phyloP scores from a whole-genome alignment of 345 rosid species.

The Brassica rapa region DNA sequence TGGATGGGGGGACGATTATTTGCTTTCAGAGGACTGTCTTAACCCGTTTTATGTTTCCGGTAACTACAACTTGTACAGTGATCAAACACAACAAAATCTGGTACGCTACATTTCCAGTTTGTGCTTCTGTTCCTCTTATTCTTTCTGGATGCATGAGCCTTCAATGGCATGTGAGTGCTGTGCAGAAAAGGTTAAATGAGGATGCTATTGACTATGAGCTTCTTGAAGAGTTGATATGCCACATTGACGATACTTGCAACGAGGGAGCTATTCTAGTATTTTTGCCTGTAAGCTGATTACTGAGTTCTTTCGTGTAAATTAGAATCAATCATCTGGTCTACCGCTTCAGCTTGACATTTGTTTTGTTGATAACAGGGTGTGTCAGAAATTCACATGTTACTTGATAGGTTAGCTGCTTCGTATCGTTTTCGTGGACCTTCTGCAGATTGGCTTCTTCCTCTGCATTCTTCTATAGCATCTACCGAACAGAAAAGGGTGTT shows the following conservation, averaged over 20 bases:
- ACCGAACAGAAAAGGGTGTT: conserved; percentile 76
- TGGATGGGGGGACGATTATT: conserved; percentile 86
- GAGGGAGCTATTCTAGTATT: conserved; percentile 85
- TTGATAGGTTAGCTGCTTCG: conserved; percentile 76
- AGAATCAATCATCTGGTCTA: conserved; percentile 3
- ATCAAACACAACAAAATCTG: conserved; percentile 74
- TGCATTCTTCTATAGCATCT: conserved; percentile 85
- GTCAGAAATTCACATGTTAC: conserved; percentile 68
- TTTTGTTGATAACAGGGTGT: conserved; percentile 59
- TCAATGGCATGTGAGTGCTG: conserved; percentile 12
- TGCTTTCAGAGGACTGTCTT: conserved; percentile 67
- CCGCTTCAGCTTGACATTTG: conserved; percentile 19
- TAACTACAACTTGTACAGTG: conserved; percentile 61
- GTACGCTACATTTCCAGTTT: conserved; percentile 45
- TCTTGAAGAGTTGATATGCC: conserved; percentile 83
- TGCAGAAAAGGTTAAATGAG: conserved; percentile 83
- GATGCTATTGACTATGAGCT: conserved; percentile 84
- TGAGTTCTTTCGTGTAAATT: background rate
- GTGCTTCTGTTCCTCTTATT: conserved; percentile 19
- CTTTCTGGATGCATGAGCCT: conserved; percentile 18
- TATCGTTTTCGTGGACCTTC: conserved; percentile 82
- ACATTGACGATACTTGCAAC: conserved; percentile 75
- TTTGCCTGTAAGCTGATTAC: conserved; percentile 68
- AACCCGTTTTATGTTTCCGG: conserved; percentile 68
- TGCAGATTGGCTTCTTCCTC: conserved; percentile 82